phyloP scores from a whole-genome alignment of 495 filamentous ascomycete genomes.

The Hypoxylon intermedium region DNA sequence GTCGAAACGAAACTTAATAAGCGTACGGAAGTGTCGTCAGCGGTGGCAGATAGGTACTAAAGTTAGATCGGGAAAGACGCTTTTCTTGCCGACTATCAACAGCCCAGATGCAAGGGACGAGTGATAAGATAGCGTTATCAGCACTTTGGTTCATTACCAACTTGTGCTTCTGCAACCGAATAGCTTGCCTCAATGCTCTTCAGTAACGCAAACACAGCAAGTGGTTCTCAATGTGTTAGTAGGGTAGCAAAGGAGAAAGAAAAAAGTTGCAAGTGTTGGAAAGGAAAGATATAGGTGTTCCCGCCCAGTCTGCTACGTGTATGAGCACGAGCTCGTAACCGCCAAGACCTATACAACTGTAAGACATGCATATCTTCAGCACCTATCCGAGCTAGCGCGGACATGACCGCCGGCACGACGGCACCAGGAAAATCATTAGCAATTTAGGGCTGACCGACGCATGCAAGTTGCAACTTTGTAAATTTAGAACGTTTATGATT shows the following conservation, averaged over 20 bases:
- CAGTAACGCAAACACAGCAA: background rate
- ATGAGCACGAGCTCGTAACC: conserved; percentile 13
- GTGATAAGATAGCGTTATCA: no score
- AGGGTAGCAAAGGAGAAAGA: background rate
- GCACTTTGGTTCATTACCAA: no score
- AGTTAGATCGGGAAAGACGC: no score
- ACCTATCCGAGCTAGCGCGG: conserved; percentile 2
- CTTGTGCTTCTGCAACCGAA: no score
- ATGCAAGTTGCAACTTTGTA: conserved; percentile 4
- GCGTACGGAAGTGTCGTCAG: no score
- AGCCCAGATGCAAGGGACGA: no score
- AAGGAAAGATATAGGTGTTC: conserved; percentile 5
- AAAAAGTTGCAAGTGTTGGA: background rate
- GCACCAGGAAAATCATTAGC: conserved; percentile 10
- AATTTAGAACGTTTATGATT: conserved; percentile 11
- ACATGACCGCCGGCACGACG: background rate
- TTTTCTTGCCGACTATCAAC: no score
- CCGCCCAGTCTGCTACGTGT: conserved; percentile 23
- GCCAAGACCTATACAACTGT: conserved; percentile 8
- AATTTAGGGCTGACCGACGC: conserved; percentile 3
- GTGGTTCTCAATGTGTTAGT: background rate
- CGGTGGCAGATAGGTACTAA: no score
- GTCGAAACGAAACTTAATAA: no score
- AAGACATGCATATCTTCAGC: conserved; percentile 20
- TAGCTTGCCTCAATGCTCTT: background rate